Base-by-base conservation (phyloP, 148 eudicot genomes). In the Vaccinium vitisidaea region DNA sequence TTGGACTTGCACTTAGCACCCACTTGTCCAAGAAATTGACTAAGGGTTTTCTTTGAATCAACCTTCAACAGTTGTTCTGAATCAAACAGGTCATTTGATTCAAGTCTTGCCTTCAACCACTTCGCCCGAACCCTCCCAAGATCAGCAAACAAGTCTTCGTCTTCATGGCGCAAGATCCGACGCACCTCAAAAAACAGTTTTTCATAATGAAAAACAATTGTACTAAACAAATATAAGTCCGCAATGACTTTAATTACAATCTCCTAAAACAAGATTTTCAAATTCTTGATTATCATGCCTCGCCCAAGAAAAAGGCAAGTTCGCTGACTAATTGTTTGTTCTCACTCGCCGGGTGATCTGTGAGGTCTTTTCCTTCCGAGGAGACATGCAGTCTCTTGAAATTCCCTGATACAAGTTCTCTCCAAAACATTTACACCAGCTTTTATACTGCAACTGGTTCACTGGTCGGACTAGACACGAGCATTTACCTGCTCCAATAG, bases 391-490 rank as follows among this genome's bases (percentile, higher is more conserved):
- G 49, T 80, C 80, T 67, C 80, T 54, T 80, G 49, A 61, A 84
- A 58, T 65, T 69, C 82, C 85, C 85, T 85, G 70, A 54, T 84
- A 87, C 87, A 84, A 82, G 80, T 82, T 87, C 49, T 25, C 52
- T 48, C 55, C 71, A 39, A 80, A 80, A 80, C n/a, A 25, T 61
- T 5, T 61, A 49, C 80, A 87, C 55, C 82, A 5, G 78, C 88
- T 90, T 78, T 85, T 89, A 92, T 84, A 87, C 93, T 61, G 92
- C 89, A 78, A 95, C 91, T 82, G 98, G 88, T 85, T 87, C 91
- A 77, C 85, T 86, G 75, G 84, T 90, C 73, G 90, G 87, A 82
- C 81, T 90, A 88, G 86, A 82, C 83, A 56, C 70, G 82, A 81
- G 85, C 88, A 85, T 90, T 89, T 86, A 95, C 94, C 98, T 95